phyloP scores from a whole-genome alignment of 352 stramenopile species.

The Phytophthora multivora region DNA sequence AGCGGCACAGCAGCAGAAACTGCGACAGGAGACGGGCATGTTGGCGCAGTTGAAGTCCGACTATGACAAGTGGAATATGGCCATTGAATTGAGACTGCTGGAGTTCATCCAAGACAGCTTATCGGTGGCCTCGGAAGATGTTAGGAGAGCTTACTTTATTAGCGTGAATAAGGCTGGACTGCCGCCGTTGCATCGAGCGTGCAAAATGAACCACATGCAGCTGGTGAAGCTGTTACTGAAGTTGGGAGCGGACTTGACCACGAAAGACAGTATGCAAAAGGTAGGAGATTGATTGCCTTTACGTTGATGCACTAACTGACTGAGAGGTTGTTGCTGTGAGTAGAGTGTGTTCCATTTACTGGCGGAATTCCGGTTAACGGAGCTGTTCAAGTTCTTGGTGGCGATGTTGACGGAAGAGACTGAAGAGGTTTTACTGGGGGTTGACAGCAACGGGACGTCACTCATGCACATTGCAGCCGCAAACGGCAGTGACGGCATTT shows the following conservation, averaged over 20 bases:
- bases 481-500: conserved; percentile 48
- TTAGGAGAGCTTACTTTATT: conserved; percentile 40
- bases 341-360: conserved; percentile 59
- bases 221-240: conserved; percentile 51
- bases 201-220: conserved; percentile 45
- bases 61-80: conserved; percentile 76
- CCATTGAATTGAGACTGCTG: conserved; percentile 54
- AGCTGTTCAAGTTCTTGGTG: conserved; percentile 48
- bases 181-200: conserved; percentile 63
- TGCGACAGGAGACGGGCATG: conserved; percentile 58
- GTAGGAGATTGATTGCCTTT: conserved; percentile 7
- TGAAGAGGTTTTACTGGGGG: conserved; percentile 29
- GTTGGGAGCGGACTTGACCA: conserved; percentile 40
- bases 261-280: conserved; percentile 43
- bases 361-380: conserved; percentile 40
- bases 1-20: conserved; percentile 41
- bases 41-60: conserved; percentile 57
- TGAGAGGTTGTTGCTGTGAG: neutral
- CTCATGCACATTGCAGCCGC: conserved; percentile 51
- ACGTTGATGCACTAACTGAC: neutral
- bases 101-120: conserved; percentile 48
- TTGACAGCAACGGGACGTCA: conserved; percentile 47
- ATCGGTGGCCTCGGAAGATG: conserved; percentile 16
- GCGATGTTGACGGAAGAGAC: conserved; percentile 24
- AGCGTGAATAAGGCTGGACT: conserved; percentile 49